These are phyloP conservation scores for Myochromella boudieri DNA, from an alignment of 768 basidiomycete species.

Conservation along the genomic window DNA sequence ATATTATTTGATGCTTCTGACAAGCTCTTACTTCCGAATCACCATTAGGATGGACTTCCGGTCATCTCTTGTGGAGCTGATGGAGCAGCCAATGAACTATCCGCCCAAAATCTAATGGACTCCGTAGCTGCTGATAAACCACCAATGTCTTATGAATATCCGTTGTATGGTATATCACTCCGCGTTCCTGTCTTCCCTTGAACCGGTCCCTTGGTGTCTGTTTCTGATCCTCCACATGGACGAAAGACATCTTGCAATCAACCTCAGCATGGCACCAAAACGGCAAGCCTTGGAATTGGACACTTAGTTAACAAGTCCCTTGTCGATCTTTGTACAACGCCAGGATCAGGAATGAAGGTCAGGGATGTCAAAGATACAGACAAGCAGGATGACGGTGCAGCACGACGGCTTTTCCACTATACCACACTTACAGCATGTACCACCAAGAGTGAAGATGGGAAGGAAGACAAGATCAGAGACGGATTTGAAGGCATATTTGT, in stretches of 20 bases:
- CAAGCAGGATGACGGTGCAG: conserved; percentile 30
- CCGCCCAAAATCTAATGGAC: conserved; percentile 24
- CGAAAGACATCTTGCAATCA: conserved; percentile 25
- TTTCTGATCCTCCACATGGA: conserved; percentile 18
- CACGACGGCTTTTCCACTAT: conserved; percentile 22
- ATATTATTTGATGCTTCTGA: too few species aligned
- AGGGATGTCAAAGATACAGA: conserved; percentile 24
- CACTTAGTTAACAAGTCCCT: conserved; percentile 21
- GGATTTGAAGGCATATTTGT: conserved; percentile 24
- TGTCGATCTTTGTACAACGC: conserved; percentile 16
- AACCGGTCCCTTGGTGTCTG: conserved; percentile 17
- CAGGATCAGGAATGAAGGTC: conserved; percentile 14
- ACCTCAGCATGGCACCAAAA: conserved; percentile 23
- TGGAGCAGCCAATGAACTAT: conserved; percentile 22
- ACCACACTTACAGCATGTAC: conserved; percentile 17
- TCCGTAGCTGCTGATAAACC: conserved; percentile 4
- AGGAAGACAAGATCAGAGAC: conserved; percentile 1
- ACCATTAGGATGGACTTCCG: conserved; percentile 8
- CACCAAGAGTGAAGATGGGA: not conserved
- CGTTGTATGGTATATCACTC: conserved; percentile 21
- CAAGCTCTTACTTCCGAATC: too few species aligned
- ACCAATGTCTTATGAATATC: conserved; percentile 18
- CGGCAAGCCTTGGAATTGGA: conserved; percentile 20
- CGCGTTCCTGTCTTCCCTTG: conserved; percentile 16
- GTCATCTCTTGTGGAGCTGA: conserved; percentile 21